These are phyloP conservation scores for Helicostylum pulchrum DNA, from an alignment of 192 early-diverging fungal species.

Conservation along the genomic window DNA sequence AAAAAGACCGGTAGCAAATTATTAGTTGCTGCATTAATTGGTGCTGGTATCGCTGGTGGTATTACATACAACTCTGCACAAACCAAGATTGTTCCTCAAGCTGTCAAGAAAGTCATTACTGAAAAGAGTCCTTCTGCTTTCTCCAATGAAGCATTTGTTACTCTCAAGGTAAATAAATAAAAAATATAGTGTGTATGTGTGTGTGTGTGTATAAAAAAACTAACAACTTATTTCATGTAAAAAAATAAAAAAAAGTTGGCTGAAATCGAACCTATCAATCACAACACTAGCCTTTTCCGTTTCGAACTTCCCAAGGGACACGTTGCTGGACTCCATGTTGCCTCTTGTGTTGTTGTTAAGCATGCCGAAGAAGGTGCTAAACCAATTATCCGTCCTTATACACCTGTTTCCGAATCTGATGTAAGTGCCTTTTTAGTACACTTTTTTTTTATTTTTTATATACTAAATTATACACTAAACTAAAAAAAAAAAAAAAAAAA, in stretches of 20 bases:
- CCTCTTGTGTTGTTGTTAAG: conserved; percentile 79
- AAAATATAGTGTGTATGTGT: neutral
- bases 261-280: conserved; percentile 56
- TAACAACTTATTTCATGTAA: neutral
- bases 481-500: conserved; percentile 1
- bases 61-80: conserved; percentile 15
- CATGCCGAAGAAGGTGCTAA: conserved; percentile 20
- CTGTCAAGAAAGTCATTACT: no score
- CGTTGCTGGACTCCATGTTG: conserved; percentile 63
- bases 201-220: no score
- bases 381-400: conserved; percentile 74
- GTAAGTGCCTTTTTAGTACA: conserved; percentile 5
- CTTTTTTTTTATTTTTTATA: no score
- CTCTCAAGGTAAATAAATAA: conserved; percentile 14
- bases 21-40: conserved; percentile 15
- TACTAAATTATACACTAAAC: neutral
- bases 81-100: neutral
- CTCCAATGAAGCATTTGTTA: neutral
- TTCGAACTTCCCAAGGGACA: conserved; percentile 66
- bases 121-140: neutral
- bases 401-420: conserved; percentile 56
- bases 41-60: conserved; percentile 22
- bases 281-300: conserved; percentile 64
- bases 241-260: conserved; percentile 34
- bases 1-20: conserved; percentile 12